Conservation (phyloP, 2,329 filamentous ascomycete genomes). For the Aspergillus sp. region DNA sequence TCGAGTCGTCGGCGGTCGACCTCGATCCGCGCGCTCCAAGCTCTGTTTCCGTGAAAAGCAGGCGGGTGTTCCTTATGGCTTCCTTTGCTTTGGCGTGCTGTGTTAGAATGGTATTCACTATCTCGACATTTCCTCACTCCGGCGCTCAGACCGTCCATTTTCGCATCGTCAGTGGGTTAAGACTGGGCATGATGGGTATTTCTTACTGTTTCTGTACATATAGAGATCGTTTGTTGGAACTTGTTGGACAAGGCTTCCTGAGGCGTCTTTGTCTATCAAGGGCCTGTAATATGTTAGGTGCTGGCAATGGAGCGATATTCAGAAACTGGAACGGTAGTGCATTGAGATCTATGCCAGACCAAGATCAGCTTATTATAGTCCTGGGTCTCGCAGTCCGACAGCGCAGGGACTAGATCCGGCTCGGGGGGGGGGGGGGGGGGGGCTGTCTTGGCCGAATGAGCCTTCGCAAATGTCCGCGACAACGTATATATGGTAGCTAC, state of each 20-base stretch:
- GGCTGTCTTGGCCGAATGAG: too few relatives aligned
- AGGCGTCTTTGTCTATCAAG: conserved; percentile 15
- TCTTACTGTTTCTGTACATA: conserved; percentile 33
- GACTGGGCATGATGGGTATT: conserved; percentile 32
- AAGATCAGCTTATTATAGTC: too few relatives aligned
- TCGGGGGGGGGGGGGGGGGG: too few relatives aligned
- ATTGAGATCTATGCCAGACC: too few relatives aligned
- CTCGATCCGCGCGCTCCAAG: conserved; percentile 18
- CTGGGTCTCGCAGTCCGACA: too few relatives aligned
- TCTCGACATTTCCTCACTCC: conserved; percentile 33
- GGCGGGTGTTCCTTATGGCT: conserved; percentile 17
- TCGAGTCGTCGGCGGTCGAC: conserved; percentile 11
- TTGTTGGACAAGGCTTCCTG: conserved; percentile 17
- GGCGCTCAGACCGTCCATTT: conserved; percentile 33
- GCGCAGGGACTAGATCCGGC: too few relatives aligned
- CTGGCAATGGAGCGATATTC: conserved; percentile 14
- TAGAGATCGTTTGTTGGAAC: conserved; percentile 28
- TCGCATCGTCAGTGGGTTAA: conserved; percentile 34
- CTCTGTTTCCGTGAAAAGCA: conserved; percentile 18
- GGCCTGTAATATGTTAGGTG: conserved; percentile 23
- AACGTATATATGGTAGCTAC: too few relatives aligned
- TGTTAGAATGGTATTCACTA: conserved; percentile 29
- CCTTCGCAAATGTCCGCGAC: too few relatives aligned
- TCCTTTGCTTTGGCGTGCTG: conserved; percentile 23
- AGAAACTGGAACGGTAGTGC: too few relatives aligned